These are phyloP conservation scores for Penicillium sp. DNA, from an alignment of 2,329 filamentous ascomycete genomes.

Conservation along the genomic window DNA sequence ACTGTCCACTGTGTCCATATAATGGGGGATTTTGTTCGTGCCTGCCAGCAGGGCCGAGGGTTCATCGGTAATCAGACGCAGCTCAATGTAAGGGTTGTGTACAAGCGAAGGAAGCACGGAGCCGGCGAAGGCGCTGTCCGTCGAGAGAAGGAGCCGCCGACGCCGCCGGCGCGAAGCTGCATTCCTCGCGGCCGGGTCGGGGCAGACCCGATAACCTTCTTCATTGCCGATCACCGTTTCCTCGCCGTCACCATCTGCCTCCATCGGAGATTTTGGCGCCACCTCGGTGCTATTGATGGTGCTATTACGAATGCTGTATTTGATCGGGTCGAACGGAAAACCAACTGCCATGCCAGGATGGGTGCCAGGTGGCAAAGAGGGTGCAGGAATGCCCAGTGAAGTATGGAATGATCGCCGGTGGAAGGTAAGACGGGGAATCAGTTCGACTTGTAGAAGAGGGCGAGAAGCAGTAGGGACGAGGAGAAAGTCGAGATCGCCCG, in stretches of 20 bases:
- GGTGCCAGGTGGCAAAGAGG: background rate
- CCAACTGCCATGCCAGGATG: slow-evolving; percentile 22
- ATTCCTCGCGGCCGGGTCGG: slow-evolving; percentile 5
- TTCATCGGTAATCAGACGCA: slow-evolving; percentile 44
- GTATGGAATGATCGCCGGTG: background rate
- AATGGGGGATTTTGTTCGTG: slow-evolving; percentile 40
- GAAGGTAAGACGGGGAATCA: too few species aligned
- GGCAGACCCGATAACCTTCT: slow-evolving; percentile 9
- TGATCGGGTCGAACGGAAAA: slow-evolving; percentile 9
- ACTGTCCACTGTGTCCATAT: slow-evolving; percentile 42
- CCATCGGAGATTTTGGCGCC: slow-evolving; percentile 25
- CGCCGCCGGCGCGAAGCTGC: slow-evolving; percentile 17
- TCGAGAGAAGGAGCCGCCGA: slow-evolving; percentile 37
- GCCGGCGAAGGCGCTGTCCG: slow-evolving; percentile 41
- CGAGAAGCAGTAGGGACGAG: too few species aligned
- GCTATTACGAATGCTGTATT: slow-evolving; percentile 1
- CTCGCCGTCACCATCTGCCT: slow-evolving; percentile 24
- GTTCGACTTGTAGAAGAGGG: too few species aligned
- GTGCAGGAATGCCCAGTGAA: background rate
- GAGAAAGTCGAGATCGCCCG: background rate
- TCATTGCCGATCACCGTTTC: slow-evolving; percentile 17
- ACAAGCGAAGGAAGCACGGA: slow-evolving; percentile 39
- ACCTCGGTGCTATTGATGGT: slow-evolving; percentile 19
- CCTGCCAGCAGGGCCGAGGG: slow-evolving; percentile 37
- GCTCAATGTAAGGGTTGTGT: slow-evolving; percentile 39